phyloP scores from a whole-genome alignment of 192 early-diverging fungal genomes.

The Cladochytrium replicatum region DNA sequence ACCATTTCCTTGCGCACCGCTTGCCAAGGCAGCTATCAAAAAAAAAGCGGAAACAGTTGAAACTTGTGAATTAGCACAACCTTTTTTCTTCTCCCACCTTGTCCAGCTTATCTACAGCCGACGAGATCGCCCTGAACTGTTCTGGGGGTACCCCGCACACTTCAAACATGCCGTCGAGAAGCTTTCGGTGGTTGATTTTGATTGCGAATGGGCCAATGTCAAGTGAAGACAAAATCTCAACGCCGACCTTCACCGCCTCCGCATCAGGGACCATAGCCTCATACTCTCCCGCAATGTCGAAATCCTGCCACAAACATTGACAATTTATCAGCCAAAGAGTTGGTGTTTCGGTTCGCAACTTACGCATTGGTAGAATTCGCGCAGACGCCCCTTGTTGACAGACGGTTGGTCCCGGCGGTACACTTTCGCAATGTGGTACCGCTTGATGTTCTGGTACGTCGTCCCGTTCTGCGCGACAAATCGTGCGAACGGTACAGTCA shows the following conservation, averaged over 20 bases:
- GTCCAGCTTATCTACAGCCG: constrained; percentile 97
- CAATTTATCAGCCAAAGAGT: not conserved
- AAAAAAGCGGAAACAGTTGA: not conserved
- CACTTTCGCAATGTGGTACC: constrained; percentile 97
- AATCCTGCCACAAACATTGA: constrained; percentile 50
- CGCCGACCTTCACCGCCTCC: constrained; percentile 71
- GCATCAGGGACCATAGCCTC: constrained; percentile 97
- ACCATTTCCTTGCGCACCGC: constrained; percentile 93
- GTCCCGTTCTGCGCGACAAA: constrained; percentile 87
- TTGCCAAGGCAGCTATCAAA: constrained; percentile 71
- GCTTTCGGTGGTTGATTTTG: constrained; percentile 96
- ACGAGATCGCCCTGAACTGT: constrained; percentile 85
- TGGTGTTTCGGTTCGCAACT: constrained; percentile 14
- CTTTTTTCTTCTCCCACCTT: constrained; percentile 43
- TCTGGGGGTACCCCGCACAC: constrained; percentile 86
- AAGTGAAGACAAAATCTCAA: constrained; percentile 69
- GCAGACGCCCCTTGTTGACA: constrained; percentile 96
- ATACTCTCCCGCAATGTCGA: constrained; percentile 90
- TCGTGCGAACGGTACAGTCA: constrained; percentile 94
- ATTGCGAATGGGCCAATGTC: constrained; percentile 83
- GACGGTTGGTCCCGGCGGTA: constrained; percentile 97
- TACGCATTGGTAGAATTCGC: constrained; percentile 97
- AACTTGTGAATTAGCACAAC: not conserved
- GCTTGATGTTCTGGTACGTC: constrained; percentile 76
- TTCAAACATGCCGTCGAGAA: constrained; percentile 95